phyloP scores from a whole-genome alignment of 75 land plant species.

The Gnetum montanum region DNA sequence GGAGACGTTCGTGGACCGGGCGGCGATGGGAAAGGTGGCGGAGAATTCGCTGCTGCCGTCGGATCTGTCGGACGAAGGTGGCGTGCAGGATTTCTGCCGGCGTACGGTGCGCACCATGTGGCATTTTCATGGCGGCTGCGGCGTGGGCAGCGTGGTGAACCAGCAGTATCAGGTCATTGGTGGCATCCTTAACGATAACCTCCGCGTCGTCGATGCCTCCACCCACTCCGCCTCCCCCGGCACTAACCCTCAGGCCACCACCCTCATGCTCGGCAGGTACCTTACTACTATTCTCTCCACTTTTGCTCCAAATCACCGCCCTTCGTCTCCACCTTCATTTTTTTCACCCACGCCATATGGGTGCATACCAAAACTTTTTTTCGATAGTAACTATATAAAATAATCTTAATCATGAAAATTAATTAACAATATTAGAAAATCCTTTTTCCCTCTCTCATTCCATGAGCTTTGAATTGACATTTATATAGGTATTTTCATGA shows the following conservation, averaged over 20 bases:
- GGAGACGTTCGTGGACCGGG: conserved; percentile 17
- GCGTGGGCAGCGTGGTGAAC: conserved; percentile 36
- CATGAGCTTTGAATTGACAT: no score
- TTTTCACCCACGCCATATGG: not conserved
- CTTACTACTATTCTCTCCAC: not conserved
- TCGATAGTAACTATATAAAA: no score
- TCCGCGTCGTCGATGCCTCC: conserved; percentile 60
- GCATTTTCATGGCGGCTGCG: conserved; percentile 72
- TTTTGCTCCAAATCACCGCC: not conserved
- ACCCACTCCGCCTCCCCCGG: conserved; percentile 45
- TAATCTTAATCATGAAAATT: no score
- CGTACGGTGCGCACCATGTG: conserved; percentile 49
- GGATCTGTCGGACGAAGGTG: conserved; percentile 14
- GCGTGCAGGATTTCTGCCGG: conserved; percentile 46
- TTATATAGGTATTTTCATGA: no score
- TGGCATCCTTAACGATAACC: conserved; percentile 31
- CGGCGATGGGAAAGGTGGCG: conserved; percentile 3
- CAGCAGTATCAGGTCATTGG: conserved; percentile 21
- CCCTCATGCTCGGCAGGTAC: conserved; percentile 76
- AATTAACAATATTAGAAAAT: no score
- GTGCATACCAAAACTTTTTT: no score
- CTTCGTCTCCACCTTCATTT: not conserved
- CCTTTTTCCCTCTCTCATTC: no score
- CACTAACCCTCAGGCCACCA: conserved; percentile 72
- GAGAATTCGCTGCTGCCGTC: conserved; percentile 6